Evolutionary conservation across 106 monocot species (phyloP).

Genomic region (Dendrobium catenatum): DNA sequence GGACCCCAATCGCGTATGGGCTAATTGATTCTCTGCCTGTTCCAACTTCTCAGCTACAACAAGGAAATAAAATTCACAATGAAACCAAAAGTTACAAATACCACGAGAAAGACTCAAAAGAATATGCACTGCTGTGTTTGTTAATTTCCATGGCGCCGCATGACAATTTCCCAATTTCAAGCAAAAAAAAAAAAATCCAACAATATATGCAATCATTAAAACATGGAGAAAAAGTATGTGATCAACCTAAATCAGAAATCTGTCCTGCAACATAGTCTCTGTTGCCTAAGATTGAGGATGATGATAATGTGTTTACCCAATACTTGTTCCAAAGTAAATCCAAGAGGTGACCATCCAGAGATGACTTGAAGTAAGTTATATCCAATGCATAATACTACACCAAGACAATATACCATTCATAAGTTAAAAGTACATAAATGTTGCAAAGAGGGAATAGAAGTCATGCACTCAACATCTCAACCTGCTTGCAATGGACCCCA

Average conservation of each 20-base stretch:
- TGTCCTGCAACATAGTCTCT: slow-evolving; percentile 98
- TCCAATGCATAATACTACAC: slow-evolving; percentile 89
- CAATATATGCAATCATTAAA: neutral
- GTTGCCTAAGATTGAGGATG: slow-evolving; percentile 75
- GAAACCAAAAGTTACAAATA: neutral
- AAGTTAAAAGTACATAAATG: neutral
- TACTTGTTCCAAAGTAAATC: slow-evolving; percentile 99
- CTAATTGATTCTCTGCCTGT: slow-evolving; percentile 87
- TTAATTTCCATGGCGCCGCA: neutral
- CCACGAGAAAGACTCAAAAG: neutral
- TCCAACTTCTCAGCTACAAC: slow-evolving; percentile 86
- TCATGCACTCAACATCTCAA: slow-evolving; percentile 28
- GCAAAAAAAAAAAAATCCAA: neutral
- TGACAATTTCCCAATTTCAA: neutral
- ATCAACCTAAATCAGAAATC: slow-evolving; percentile 89
- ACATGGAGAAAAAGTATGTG: neutral
- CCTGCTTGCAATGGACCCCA: slow-evolving; percentile 98
- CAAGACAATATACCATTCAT: slow-evolving; percentile 9
- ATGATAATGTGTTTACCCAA: slow-evolving; percentile 98
- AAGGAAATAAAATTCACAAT: neutral
- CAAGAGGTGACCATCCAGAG: slow-evolving; percentile 83
- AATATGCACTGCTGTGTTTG: neutral
- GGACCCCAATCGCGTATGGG: slow-evolving; percentile 72
- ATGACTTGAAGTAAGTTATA: slow-evolving; percentile 97
- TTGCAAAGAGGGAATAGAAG: neutral